phyloP scores from a whole-genome alignment of 768 basidiomycete species.

The Lactifluus echinatus region DNA sequence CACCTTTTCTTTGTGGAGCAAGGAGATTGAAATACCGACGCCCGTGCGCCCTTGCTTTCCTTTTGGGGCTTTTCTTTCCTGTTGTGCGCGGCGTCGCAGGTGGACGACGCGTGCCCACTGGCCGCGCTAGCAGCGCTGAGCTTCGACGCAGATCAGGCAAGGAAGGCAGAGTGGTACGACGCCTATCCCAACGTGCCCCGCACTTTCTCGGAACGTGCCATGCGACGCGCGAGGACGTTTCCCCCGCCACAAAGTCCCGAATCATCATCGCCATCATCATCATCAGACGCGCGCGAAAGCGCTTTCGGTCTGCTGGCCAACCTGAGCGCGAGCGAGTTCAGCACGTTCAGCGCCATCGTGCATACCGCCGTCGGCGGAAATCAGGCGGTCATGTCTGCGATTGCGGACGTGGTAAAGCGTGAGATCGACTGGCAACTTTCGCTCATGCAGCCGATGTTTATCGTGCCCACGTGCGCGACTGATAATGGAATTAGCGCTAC shows the following conservation, averaged over 20 bases:
- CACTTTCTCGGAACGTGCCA: not conserved
- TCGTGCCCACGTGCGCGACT: not conserved
- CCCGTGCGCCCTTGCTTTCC: not conserved
- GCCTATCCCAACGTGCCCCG: not conserved
- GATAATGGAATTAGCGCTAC: not conserved
- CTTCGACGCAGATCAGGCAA: slow-evolving; percentile 12
- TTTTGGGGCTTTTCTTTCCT: not conserved
- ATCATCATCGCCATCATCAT: not conserved
- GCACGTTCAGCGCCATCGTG: not conserved
- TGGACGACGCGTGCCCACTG: slow-evolving; percentile 15
- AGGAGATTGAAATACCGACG: not conserved
- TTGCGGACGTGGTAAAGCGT: not conserved
- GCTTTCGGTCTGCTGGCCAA: not conserved
- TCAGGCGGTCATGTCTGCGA: not conserved
- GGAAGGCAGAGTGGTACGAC: slow-evolving; percentile 6
- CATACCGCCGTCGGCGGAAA: not conserved
- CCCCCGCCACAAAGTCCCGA: not conserved
- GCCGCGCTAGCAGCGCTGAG: slow-evolving; percentile 12
- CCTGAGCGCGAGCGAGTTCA: not conserved
- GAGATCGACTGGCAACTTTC: slow-evolving; percentile 14
- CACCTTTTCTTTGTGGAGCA: not conserved
- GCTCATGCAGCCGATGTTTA: not conserved
- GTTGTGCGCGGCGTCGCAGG: not conserved
- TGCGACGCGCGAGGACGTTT: not conserved
- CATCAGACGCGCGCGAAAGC: not conserved